Base-by-base conservation (phyloP, 2,329 filamentous ascomycete species). In the Alternaria consortialis region DNA sequence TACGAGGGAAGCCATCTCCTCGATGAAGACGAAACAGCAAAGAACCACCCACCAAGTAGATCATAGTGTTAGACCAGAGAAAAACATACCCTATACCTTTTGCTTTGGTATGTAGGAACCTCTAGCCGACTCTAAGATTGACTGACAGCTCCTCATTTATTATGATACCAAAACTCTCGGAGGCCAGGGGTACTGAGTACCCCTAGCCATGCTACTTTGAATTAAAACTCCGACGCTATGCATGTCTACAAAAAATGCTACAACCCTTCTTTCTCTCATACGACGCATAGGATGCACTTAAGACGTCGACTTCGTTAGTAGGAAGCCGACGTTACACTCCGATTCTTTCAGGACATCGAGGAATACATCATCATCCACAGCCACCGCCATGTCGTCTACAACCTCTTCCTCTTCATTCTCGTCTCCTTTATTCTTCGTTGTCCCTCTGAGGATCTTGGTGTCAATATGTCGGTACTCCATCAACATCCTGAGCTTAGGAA, bases 391-490 rank as follows among this genome's bases (percentile, higher is more conserved):
- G 40, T 73, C 69, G 5, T 77, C 76, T 7, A 71, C 68, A 27
- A 67, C 64, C 7, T 63, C 76, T 20, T 48, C 44, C 0, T 11
- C 20, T 9, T 29, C 44, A 7, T 48, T 42, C 7, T 44, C 52
- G 0, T 25, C 39, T 8, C 52, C 47, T 1, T 50, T 42, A 1
- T 42, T 39, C 7, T 54, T 60, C 5, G 15, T 32, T 15, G 40
- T 64, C 4, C 59, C 54, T 42, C 70, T 69, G 4, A 79, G 57
- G 12, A 68, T 57, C 17, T 68, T 74, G 8, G 75, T 71, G 53
- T 87, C 82, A 34, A 87, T 78, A 69, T 87, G 85, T 7, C 74
- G 75, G 65, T 86, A 87, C 60, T 83, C 79, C 85, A 87, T 86
- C 44, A 87, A 70, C 62, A 84, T 82, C 46, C 78, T 71, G 76